Evolutionary conservation across 2,329 filamentous ascomycete species (phyloP), one percentile per base, ranked within the genome.

Genomic region (Dryadomyces quercus-mongolicae): DNA sequence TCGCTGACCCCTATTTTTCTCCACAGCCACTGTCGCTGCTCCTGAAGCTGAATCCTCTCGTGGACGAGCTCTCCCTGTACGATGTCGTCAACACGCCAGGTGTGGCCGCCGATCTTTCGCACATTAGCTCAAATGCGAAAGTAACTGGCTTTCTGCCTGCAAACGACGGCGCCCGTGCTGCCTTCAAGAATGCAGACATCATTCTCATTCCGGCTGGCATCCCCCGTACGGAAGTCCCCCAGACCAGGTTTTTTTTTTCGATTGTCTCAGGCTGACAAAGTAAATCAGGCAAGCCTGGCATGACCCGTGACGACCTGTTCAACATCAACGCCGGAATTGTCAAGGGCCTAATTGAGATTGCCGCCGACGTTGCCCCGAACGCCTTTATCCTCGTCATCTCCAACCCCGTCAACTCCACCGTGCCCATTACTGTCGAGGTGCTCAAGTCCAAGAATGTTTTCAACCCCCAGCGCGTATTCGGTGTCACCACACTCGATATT

Each of bases 301-400:
- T 98, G 93, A 96, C 88, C 72, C 90, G 93, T 76, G 93, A 98
- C 66, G 93, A 97, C 69, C 88, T 98, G 57, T 98, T 98, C 86
- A 96, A 96, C 77, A 95, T 96, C 80, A 98, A 98, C 71, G 93
- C 93, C 58, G 88, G 91, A 65, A 98, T 98, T 67, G 93, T 98
- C 68, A 89, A 93, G 75, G 90, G 88, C 63, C 80, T 98, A 62
- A 85, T 94, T 64, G 86, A 95, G 77, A 84, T 87, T 53, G 82
- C 89, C 64, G 90, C 92, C 63, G 84, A 96, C 69, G 82, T 86
- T 67, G 85, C 84, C 69, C 93, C 93, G 68, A 94, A 96, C 71
- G 93, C 93, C 54, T 95, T 85, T 75, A 83, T 95, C 69, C 84
- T 97, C 61, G 84, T 98, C 76, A 98, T 98, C 73, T 97, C 92